phyloP scores from a whole-genome alignment of 2,329 filamentous ascomycete species.

The Xylariaceae sp. region DNA sequence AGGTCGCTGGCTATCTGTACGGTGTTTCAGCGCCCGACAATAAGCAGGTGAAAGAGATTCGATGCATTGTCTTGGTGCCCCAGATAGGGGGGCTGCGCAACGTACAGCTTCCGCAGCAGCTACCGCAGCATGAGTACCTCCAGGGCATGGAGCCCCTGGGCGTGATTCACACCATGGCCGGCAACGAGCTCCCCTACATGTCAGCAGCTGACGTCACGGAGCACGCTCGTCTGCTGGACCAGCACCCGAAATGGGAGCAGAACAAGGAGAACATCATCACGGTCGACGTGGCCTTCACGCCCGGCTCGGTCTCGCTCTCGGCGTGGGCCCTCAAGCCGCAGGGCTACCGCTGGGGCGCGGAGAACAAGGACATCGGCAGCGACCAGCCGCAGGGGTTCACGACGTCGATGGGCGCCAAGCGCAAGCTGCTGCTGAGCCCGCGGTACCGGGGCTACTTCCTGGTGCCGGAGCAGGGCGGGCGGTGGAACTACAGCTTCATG shows the following conservation, averaged over 20 bases:
- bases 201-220: slow-evolving; percentile 89
- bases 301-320: slow-evolving; percentile 87
- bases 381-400: slow-evolving; percentile 93
- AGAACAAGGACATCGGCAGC: slow-evolving; percentile 87
- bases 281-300: slow-evolving; percentile 93
- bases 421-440: slow-evolving; percentile 85
- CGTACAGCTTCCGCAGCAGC: slow-evolving; percentile 79
- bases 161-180: slow-evolving; percentile 90
- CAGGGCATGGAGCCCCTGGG: slow-evolving; percentile 82
- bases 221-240: slow-evolving; percentile 82
- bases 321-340: slow-evolving; percentile 88
- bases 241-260: slow-evolving; percentile 66
- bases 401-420: slow-evolving; percentile 88
- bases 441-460: slow-evolving; percentile 95
- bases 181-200: slow-evolving; percentile 96
- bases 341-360: slow-evolving; percentile 93
- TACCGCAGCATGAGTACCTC: slow-evolving; percentile 89
- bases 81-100: slow-evolving; percentile 92
- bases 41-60: slow-evolving; percentile 92
- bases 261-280: slow-evolving; percentile 76
- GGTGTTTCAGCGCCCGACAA: slow-evolving; percentile 89
- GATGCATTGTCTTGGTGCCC: slow-evolving; percentile 94
- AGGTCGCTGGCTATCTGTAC: slow-evolving; percentile 94
- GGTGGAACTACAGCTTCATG: slow-evolving; percentile 99
- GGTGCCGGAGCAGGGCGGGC: slow-evolving; percentile 77